phyloP scores from a whole-genome alignment of 139 green algal species.

The Diplosphaera chodatii region DNA sequence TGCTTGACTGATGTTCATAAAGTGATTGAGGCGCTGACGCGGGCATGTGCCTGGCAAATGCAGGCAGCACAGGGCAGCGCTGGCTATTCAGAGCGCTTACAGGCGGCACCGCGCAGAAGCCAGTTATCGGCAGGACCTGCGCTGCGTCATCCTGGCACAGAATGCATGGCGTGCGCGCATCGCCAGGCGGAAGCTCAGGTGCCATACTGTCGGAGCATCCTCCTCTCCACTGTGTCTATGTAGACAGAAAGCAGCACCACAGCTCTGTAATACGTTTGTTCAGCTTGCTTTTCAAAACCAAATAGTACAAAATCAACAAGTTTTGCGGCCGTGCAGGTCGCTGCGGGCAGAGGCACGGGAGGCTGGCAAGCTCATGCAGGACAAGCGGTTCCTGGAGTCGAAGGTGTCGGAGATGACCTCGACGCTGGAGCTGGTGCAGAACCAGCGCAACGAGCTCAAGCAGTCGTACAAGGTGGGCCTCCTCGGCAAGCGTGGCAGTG shows the following conservation, averaged over 20 bases:
- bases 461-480: constrained; percentile 41
- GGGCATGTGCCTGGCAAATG: too few species aligned
- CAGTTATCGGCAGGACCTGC: constrained; percentile 23
- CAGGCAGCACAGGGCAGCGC: constrained; percentile 38
- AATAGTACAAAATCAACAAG: too few species aligned
- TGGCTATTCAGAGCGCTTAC: constrained; percentile 51
- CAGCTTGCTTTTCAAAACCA: too few species aligned
- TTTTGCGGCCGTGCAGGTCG: constrained; percentile 24
- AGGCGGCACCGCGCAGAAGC: constrained; percentile 27
- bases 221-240: too few species aligned
- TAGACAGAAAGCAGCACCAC: too few species aligned
- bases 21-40: too few species aligned
- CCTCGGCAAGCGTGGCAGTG: neutral
- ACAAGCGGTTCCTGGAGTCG: constrained; percentile 81
- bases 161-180: constrained; percentile 47
- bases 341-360: constrained; percentile 61
- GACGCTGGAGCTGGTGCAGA: constrained; percentile 71
- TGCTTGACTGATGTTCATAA: too few species aligned
- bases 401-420: constrained; percentile 57
- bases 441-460: constrained; percentile 77
- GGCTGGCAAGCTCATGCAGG: constrained; percentile 67
- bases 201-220: too few species aligned
- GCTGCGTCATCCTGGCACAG: constrained; percentile 41
- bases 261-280: too few species aligned
- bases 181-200: constrained; percentile 40